Base-by-base conservation (phyloP, 2,329 filamentous ascomycete species). In the Verticillium klebahnii region DNA sequence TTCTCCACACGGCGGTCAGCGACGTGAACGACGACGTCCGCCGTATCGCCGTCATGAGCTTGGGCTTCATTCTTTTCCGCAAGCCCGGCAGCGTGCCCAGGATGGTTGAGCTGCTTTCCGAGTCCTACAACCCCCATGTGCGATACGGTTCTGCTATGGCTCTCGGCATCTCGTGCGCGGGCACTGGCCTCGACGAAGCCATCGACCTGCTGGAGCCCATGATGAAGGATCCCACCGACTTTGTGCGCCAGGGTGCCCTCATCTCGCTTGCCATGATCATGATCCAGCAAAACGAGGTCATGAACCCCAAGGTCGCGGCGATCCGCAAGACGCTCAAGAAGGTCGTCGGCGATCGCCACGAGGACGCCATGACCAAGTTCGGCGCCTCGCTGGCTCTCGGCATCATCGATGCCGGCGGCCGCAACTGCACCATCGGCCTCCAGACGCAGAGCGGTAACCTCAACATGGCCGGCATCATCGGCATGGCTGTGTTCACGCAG, bases 331-430 rank as follows among this genome's bases (percentile, higher is more conserved):
- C 91, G 3, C 86, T 99, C 64, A 90, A 92, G 80, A 98, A 97
- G 83, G 92, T 97, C 62, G 88, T 98, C 29, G 88, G 90, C 45
- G 95, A 99, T 74, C 89, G 95, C 59, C 95, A 99, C 69, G 95
- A 99, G 75, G 95, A 99, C 80, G 95, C 95, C 63, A 98, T 99
- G 94, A 96, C 95, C 73, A 99, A 99, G 76, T 99, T 99, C 67
- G 95, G 95, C 69, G 94, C 92, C 68, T 92, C 95, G 56, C 84
- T 99, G 31, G 95, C 95, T 11, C 84, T 99, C 19, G 95, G 95
- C 71, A 98, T 99, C 74, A 97, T 99, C 64, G 95, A 99, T 77
- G 95, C 95, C 64, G 95, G 96, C 73, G 95, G 95, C 58, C 91
- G 96, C 64, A 99, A 99, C 80, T 99, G 95, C 83, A 97, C 95